A percentile compares a stretch with the other conserved stretches of the same genome.
Evolutionary conservation across 306 rosid species (phyloP).

Genomic region (Vigna unguiculata): DNA sequence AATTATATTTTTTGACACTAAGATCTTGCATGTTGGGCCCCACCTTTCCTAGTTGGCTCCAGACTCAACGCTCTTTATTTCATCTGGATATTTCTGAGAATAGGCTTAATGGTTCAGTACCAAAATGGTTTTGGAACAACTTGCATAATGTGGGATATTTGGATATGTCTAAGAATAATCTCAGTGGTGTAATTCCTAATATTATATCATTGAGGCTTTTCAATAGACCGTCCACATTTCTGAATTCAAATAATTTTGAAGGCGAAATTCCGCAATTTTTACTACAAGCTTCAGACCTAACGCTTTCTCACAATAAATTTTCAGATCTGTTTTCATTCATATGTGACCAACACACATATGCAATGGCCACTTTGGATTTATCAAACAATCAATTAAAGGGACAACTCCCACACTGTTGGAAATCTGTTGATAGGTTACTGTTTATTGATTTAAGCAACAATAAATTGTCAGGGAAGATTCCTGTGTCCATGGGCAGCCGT

Average conservation of each 20-base stretch:
- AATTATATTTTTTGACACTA: too few species aligned
- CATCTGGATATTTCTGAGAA: too few species aligned
- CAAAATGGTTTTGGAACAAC: slow-evolving; percentile 26
- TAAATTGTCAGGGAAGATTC: slow-evolving; percentile 17
- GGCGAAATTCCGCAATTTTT: neutral
- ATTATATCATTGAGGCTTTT: neutral
- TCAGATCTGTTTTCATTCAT: neutral
- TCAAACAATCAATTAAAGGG: slow-evolving; percentile 34
- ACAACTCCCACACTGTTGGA: slow-evolving; percentile 30
- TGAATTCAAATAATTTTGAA: slow-evolving; percentile 37
- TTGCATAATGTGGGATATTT: neutral
- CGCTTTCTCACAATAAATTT: slow-evolving; percentile 24
- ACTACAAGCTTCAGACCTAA: neutral
- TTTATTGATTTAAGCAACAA: slow-evolving; percentile 32
- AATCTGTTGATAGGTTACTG: rapidly evolving
- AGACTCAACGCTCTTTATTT: too few species aligned
- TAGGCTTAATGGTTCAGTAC: neutral
- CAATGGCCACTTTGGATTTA: neutral
- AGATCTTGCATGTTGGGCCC: too few species aligned
- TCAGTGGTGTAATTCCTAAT: neutral
- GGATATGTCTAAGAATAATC: slow-evolving; percentile 14
- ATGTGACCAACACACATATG: neutral
- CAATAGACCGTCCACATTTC: rapidly evolving
- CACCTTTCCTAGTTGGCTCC: too few species aligned
- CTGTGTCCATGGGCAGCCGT: slow-evolving; percentile 16